Conservation (phyloP, 1,284 basidiomycete species). For the Inonotus hispidus region DNA sequence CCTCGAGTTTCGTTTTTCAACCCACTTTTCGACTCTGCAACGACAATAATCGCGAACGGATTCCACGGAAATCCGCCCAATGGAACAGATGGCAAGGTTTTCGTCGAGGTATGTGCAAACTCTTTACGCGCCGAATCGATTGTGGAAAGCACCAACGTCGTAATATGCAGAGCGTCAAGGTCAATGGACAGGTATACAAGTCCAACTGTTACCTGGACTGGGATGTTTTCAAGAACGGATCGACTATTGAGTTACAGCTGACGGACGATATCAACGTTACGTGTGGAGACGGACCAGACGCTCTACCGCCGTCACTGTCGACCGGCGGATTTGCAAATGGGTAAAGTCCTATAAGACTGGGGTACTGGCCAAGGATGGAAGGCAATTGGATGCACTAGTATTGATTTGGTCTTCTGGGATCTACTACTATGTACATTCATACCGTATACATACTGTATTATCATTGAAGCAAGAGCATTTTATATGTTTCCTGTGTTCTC, state of each 20-base stretch:
- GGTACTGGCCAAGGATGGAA: no score
- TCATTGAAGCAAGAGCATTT: no score
- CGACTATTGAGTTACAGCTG: constrained; percentile 46
- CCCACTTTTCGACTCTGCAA: constrained; percentile 49
- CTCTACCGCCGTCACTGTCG: constrained; percentile 55
- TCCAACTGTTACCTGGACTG: constrained; percentile 60
- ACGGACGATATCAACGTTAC: constrained; percentile 45
- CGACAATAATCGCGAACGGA: constrained; percentile 45
- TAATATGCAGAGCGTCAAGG: constrained; percentile 42
- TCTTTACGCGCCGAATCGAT: no score
- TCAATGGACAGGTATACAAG: constrained; percentile 51
- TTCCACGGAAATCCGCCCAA: constrained; percentile 47
- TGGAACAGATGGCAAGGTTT: constrained; percentile 49
- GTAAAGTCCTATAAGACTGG: no score
- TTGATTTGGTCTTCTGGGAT: no score
- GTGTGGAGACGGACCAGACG: constrained; percentile 41
- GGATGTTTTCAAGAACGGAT: constrained; percentile 50
- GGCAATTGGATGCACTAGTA: no score
- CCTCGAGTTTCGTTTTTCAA: constrained; percentile 54
- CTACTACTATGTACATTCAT: no score
- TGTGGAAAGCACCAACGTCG: no score
- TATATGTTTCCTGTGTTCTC: no score
- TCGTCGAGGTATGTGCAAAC: constrained; percentile 40
- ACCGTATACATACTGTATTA: no score
- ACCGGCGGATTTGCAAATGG: constrained; percentile 43